phyloP scores from a whole-genome alignment of 257 asterid species.

The Nicotiana noctiflora region DNA sequence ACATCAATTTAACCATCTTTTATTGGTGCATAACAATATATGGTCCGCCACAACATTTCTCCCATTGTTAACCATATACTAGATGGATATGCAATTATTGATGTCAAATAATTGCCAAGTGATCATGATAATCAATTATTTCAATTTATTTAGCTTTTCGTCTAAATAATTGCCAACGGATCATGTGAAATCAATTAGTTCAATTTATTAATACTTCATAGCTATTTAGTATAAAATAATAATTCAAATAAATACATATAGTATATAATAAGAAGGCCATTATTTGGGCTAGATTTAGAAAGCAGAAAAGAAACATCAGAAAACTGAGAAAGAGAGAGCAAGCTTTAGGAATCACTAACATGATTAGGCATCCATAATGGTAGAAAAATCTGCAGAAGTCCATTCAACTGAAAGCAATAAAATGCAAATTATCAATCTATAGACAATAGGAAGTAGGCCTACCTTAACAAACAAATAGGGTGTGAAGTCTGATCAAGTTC shows the following conservation, averaged over 20 bases:
- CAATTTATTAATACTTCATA: background rate
- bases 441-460: background rate
- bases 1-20: background rate
- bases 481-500: background rate
- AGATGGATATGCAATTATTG: background rate
- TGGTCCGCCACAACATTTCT: background rate
- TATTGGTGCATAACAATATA: background rate
- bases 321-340: background rate
- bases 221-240: background rate
- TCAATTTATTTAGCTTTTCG: background rate
- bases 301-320: background rate
- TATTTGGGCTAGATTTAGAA: background rate
- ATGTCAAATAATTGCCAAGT: conserved; percentile 6
- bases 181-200: too few relatives aligned
- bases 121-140: background rate
- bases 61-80: background rate
- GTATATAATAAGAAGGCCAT: background rate
- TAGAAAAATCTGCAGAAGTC: background rate
- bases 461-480: background rate
- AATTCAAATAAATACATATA: background rate
- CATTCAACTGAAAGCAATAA: background rate
- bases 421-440: background rate
- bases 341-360: background rate
- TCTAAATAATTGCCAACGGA: too few relatives aligned
- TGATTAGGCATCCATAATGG: background rate